Evolutionary conservation across 345 rosid species (phyloP).

Genomic region (Eutrema yunnanense): DNA sequence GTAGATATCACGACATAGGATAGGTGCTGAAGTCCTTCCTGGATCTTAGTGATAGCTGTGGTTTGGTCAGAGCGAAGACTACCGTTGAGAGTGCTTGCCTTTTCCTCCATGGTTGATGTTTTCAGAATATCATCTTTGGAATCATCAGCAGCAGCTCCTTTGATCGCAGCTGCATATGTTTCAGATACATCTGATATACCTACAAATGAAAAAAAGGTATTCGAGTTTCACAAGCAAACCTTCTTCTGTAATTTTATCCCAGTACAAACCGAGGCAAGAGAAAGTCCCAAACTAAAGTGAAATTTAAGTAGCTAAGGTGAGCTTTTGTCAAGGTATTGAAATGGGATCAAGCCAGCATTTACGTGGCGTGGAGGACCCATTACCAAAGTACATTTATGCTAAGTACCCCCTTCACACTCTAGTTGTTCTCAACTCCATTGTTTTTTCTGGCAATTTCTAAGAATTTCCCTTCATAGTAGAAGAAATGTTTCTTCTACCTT

Average conservation of each 20-base stretch:
- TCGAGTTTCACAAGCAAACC: not conserved
- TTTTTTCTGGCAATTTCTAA: not conserved
- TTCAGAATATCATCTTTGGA: conserved; percentile 39
- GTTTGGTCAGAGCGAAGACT: conserved; percentile 48
- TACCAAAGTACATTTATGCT: not conserved
- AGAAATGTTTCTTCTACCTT: not conserved
- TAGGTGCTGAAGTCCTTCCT: conserved; percentile 75
- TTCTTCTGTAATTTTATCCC: not conserved
- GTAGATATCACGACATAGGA: conserved; percentile 63
- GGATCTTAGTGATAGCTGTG: conserved; percentile 61
- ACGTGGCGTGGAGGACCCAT: not conserved
- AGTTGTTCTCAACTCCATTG: not conserved
- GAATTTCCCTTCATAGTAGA: not conserved
- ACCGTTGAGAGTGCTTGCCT: conserved; percentile 54
- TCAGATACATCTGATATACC: conserved; percentile 91
- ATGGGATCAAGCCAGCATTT: not conserved
- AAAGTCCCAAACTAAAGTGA: not conserved
- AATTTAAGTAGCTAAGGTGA: not conserved
- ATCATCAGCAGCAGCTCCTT: conserved; percentile 44
- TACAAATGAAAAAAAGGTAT: conserved; percentile 17
- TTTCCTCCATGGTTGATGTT: conserved; percentile 49
- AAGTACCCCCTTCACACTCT: too few relatives aligned
- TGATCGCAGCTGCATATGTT: conserved; percentile 64
- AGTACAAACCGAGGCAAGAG: not conserved
- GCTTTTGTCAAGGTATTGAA: not conserved